phyloP scores from a whole-genome alignment of 257 asterid genomes.

The Datura wrightii region DNA sequence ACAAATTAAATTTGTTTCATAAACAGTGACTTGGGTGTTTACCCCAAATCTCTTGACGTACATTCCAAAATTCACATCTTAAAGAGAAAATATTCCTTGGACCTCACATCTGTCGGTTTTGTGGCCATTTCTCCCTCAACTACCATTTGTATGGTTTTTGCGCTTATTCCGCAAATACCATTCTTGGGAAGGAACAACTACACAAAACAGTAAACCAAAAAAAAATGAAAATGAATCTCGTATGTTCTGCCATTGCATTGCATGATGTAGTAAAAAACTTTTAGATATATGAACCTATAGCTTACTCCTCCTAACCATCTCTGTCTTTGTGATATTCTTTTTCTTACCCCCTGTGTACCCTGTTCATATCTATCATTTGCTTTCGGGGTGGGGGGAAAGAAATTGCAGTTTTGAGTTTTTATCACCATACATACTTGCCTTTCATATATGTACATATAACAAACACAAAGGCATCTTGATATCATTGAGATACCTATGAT shows the following conservation, averaged over 20 bases:
- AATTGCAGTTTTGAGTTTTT: slow-evolving; percentile 9
- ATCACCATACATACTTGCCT: neutral
- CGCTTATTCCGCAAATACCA: neutral
- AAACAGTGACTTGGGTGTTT: neutral
- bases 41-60: neutral
- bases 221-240: neutral
- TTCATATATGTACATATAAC: neutral
- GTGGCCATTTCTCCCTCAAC: slow-evolving; percentile 18
- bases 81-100: neutral
- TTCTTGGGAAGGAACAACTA: slow-evolving; percentile 7
- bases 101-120: neutral
- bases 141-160: slow-evolving; percentile 5
- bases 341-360: neutral
- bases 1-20: too few species aligned
- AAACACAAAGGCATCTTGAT: slow-evolving; percentile 5
- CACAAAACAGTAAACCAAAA: neutral
- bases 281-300: slow-evolving; percentile 22
- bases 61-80: neutral
- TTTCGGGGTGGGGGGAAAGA: neutral
- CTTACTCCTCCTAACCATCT: neutral
- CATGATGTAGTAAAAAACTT: neutral
- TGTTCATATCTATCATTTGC: neutral
- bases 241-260: neutral
- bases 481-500: slow-evolving; percentile 28
- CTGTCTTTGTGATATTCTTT: neutral